These are phyloP conservation scores for Cystofilobasidium bisporidii DNA, from an alignment of 768 basidiomycete genomes.

Conservation along the genomic window DNA sequence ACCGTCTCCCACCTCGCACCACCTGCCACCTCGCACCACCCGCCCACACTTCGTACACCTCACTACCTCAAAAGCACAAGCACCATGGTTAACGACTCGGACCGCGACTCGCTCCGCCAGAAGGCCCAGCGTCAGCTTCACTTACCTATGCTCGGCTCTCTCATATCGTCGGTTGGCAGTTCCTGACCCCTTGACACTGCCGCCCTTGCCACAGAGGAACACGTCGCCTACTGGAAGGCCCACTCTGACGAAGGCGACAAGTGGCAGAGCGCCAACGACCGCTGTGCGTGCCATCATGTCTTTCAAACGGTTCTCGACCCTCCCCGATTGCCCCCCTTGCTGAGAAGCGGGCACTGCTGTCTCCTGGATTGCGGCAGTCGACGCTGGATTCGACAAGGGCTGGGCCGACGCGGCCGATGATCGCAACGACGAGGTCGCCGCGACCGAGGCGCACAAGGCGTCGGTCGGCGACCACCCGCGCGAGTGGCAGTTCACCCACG, in stretches of 20 bases:
- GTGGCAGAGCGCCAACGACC: slow-evolving; percentile 15
- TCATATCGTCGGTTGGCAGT: no score
- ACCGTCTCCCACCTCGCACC: no score
- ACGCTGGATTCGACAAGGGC: slow-evolving; percentile 23
- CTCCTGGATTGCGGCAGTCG: no score
- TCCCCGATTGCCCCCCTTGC: neutral
- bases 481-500: neutral
- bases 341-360: no score
- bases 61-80: no score
- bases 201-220: neutral
- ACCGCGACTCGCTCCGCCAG: no score
- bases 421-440: slow-evolving; percentile 12
- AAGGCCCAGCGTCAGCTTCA: no score
- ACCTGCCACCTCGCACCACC: no score
- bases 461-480: slow-evolving; percentile 13
- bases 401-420: slow-evolving; percentile 17
- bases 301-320: neutral
- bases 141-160: no score
- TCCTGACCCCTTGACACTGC: no score
- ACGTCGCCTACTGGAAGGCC: slow-evolving; percentile 12
- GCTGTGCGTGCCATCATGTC: neutral
- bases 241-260: slow-evolving; percentile 8
- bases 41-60: no score
- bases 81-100: no score
- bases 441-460: neutral